These are phyloP conservation scores for Apiospora hydei DNA, from an alignment of 2,329 filamentous ascomycete species.

Conservation along the genomic window DNA sequence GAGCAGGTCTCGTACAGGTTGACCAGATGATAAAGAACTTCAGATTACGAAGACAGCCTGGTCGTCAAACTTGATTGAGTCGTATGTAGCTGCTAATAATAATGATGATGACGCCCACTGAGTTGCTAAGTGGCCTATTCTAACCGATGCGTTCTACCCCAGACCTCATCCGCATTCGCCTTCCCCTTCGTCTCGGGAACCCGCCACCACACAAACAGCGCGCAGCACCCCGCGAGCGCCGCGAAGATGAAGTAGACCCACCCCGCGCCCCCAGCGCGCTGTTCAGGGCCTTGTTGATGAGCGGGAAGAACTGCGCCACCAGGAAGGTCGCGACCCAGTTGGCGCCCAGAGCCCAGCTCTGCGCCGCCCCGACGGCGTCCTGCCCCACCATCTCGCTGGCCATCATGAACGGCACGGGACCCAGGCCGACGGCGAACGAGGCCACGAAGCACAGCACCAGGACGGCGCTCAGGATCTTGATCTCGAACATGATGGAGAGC, in stretches of 20 bases:
- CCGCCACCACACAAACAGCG: constrained; percentile 72
- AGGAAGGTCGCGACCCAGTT: constrained; percentile 93
- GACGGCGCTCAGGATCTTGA: constrained; percentile 80
- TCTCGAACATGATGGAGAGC: constrained; percentile 75
- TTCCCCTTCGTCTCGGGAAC: constrained; percentile 93
- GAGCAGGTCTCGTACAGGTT: constrained; percentile 70
- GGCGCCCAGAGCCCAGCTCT: constrained; percentile 84
- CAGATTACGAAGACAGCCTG: constrained; percentile 34
- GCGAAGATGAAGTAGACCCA: constrained; percentile 95
- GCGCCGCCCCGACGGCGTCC: constrained; percentile 89
- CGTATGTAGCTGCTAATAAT: not conserved
- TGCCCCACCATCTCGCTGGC: constrained; percentile 89
- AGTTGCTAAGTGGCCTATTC: constrained; percentile 47
- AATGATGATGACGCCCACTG: not conserved
- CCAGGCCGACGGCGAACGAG: constrained; percentile 88
- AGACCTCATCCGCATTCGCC: constrained; percentile 86
- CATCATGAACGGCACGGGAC: constrained; percentile 93
- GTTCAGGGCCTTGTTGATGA: constrained; percentile 79
- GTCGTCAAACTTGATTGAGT: not conserved
- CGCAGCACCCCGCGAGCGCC: constrained; percentile 71
- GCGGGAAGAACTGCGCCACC: constrained; percentile 93
- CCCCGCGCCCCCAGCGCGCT: constrained; percentile 70
- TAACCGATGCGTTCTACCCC: constrained; percentile 70
- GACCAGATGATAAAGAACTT: constrained; percentile 60
- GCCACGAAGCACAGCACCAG: constrained; percentile 86